Percentiles rank a stretch among this genome's conserved stretches.
phyloP scores from a whole-genome alignment of 208 protist species.

The Crithidia expoeki region DNA sequence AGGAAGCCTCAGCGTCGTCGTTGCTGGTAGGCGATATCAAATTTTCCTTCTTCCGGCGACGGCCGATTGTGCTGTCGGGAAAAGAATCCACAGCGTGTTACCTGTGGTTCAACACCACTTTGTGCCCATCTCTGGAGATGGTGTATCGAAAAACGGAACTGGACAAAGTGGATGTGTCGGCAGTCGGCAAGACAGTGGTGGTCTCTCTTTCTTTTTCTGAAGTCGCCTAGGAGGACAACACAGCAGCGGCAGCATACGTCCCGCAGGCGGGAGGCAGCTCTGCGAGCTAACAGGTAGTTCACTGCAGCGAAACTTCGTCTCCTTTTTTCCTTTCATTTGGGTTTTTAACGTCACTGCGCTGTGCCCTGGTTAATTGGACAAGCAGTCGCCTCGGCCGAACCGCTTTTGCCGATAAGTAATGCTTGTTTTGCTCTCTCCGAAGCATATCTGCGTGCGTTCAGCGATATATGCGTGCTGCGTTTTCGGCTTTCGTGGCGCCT shows the following conservation, averaged over 20 bases:
- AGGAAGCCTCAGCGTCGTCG: not conserved
- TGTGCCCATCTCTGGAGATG: constrained; percentile 13
- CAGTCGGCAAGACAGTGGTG: constrained; percentile 24
- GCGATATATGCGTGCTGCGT: not conserved
- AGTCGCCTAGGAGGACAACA: not conserved
- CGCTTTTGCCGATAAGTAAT: too few relatives aligned
- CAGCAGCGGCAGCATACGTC: not conserved
- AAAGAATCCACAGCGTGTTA: constrained; percentile 33
- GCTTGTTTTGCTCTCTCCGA: too few relatives aligned
- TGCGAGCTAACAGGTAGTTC: not conserved
- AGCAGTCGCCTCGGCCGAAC: too few relatives aligned
- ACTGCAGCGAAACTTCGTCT: too few relatives aligned
- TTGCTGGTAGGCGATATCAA: constrained; percentile 38
- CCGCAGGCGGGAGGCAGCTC: not conserved
- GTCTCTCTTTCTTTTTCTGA: constrained; percentile 11
- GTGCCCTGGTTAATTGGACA: too few relatives aligned
- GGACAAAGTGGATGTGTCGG: constrained; percentile 32
- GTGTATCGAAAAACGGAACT: constrained; percentile 19
- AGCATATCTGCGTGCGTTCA: too few relatives aligned
- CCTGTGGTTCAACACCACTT: constrained; percentile 49
- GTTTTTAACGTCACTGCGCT: too few relatives aligned
- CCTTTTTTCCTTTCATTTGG: too few relatives aligned
- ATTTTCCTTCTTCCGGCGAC: constrained; percentile 43
- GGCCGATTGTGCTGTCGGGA: constrained; percentile 28
- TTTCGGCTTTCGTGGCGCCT: not conserved